Evolutionary conservation across 768 basidiomycete species (phyloP), one percentile per base, ranked within the genome.

Genomic region (Lentinula edodes): DNA sequence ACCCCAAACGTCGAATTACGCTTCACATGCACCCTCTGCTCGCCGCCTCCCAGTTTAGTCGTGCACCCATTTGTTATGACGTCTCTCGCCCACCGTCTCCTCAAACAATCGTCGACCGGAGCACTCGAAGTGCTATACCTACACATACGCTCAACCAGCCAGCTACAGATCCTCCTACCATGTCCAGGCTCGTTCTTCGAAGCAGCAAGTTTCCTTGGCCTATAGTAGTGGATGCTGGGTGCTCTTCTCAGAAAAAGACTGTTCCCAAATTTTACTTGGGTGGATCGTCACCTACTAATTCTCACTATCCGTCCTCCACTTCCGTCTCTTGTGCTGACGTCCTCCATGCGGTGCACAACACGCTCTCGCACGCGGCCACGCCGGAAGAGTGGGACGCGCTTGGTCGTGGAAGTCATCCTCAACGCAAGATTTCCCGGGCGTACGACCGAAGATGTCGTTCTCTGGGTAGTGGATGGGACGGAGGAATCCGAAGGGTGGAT

Each of bases 401-500:
- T 5, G 85, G 84, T 0, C 73, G 79, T 53, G 80, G 81, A 12
- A 83, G 81, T 65, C 77, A 79, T 3, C 76, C 77, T 28, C 87
- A 89, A 68, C 79, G 84, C 53, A 82, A 81, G 63, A 80, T 85
- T 16, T 78, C 85, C 15, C 76, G 76, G 32, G 85, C 86, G 38
- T 89, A 88, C 66, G 83, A 88, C 69, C 78, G 78, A 63, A 75
- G 88, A 36, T 89, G 88, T 62, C 73, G 75, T 60, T 78, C 76
- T 65, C 78, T 82, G 70, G 86, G 85, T 32, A 86, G 83, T 1
- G 86, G 84, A 12, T 87, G 86, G 86, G 85, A 87, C 32, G 78
- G 78, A 18, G 88, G 88, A n/a, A 84, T 90, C 34, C 78, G 85
- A 51, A 74, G 88, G 54, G 70, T 89, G 13, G 88, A 89, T 72